phyloP scores from a whole-genome alignment of 2,329 filamentous ascomycete genomes.

The Exophiala dermatitidis region DNA sequence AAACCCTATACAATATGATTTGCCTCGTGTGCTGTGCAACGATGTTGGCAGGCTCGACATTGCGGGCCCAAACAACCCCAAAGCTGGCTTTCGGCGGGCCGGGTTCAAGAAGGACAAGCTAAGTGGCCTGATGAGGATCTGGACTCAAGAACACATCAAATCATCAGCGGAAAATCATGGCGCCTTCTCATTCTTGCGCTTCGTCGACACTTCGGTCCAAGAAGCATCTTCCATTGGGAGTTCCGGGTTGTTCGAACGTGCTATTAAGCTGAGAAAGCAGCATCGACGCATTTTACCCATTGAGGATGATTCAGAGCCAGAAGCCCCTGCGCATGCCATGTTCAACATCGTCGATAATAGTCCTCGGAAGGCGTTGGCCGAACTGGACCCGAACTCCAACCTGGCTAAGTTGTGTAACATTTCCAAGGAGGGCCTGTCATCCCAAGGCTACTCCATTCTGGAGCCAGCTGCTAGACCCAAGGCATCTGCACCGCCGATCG shows the following conservation, averaged over 20 bases:
- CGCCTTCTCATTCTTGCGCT: constrained; percentile 83
- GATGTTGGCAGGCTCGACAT: constrained; percentile 69
- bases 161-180: constrained; percentile 49
- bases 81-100: constrained; percentile 51
- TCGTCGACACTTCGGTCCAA: constrained; percentile 66
- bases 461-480: constrained; percentile 75
- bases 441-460: constrained; percentile 66
- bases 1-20: constrained; percentile 73
- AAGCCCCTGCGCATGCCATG: constrained; percentile 66
- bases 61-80: constrained; percentile 63
- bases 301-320: constrained; percentile 49
- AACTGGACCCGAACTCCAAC: constrained; percentile 64
- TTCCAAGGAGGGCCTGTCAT: constrained; percentile 55
- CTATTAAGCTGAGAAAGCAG: constrained; percentile 57
- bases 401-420: constrained; percentile 74
- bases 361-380: constrained; percentile 58
- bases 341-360: constrained; percentile 70
- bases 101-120: constrained; percentile 68
- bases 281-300: constrained; percentile 62
- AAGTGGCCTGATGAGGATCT: constrained; percentile 80
- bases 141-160: constrained; percentile 69
- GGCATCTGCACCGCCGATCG: constrained; percentile 77
- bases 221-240: constrained; percentile 67
- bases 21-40: constrained; percentile 78
- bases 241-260: constrained; percentile 65